phyloP scores from a whole-genome alignment of 2,329 filamentous ascomycete species.

The Scedosporium aurantiacum region DNA sequence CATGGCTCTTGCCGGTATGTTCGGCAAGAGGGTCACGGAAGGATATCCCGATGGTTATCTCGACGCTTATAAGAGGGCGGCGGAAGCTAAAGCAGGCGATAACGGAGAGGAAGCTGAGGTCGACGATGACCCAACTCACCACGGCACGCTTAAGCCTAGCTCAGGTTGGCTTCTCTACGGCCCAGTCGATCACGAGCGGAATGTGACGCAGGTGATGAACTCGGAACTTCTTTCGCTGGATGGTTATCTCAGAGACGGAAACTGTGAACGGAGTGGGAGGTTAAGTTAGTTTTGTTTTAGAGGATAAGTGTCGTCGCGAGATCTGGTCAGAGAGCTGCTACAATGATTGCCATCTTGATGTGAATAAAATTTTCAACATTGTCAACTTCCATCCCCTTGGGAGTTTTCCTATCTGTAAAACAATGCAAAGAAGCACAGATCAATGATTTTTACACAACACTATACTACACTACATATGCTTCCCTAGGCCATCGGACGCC shows the following conservation, averaged over 20 bases:
- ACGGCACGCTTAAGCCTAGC: constrained; percentile 2
- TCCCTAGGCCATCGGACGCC: too few species aligned
- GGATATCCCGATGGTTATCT: constrained; percentile 3
- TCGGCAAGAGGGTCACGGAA: constrained; percentile 6
- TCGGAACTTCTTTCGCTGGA: neutral
- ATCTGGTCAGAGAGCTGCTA: too few species aligned
- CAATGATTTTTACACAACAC: too few species aligned
- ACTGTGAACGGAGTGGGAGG: neutral
- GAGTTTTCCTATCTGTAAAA: too few species aligned
- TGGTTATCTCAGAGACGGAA: neutral
- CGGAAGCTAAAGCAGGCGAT: neutral
- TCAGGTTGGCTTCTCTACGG: constrained; percentile 6
- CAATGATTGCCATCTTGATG: too few species aligned
- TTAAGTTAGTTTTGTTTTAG: too few species aligned
- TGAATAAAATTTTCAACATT: too few species aligned
- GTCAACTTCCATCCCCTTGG: too few species aligned
- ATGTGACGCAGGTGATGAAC: neutral
- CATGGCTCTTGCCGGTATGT: constrained; percentile 2
- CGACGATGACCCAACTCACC: neutral
- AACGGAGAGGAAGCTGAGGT: neutral
- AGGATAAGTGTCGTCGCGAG: too few species aligned
- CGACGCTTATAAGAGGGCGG: constrained; percentile 1
- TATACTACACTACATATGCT: too few species aligned
- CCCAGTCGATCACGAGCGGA: constrained; percentile 3
- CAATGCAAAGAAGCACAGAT: too few species aligned